Base-by-base conservation (phyloP, 2,329 filamentous ascomycete species). In the Aphanocladium album region DNA sequence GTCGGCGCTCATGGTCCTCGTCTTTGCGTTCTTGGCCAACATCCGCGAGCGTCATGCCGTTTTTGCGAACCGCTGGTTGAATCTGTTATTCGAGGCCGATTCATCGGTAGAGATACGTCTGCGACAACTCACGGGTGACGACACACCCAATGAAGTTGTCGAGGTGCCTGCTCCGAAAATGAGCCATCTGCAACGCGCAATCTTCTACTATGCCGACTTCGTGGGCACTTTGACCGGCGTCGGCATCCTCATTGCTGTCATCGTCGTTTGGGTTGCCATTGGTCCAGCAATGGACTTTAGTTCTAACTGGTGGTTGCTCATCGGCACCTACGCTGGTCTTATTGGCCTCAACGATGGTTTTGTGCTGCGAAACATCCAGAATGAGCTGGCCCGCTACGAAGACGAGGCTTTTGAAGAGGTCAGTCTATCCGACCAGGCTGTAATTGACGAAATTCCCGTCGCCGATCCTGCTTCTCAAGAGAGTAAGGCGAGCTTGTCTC, bases 291-390 rank as follows among this genome's bases (percentile, higher is more conserved):
- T 80, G 60, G 49, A 70, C 2, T 80, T 76, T 64, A 70, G 73
- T 60, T 66, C 70, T 60, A 79, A 76, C 66, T 80, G 78, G 78
- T 79, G 75, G 73, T 72, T 80, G 0, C 70, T 79, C 17, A 79
- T 80, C 52, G 78, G 78, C 14, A 80, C 77, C 0, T 80, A 79
- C 63, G 76, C 78, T 0, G 77, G 78, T 2, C 70, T 80, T 5
- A 70, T 80, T 50, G 77, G 78, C 2, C 70, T 79, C 54, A 70
- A 75, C 35, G 77, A 79, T 63, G 74, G 75, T 27, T 80, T 80
- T 61, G 71, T 80, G 16, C 70, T 80, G 14, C 74, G 76, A 39
- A 79, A 80, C 57, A 69, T 80, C 14, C 74, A 79, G 55, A 63
- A 66, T 60, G 68, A 70, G 4, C 54, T 67, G 11, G 47, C 61